These are phyloP conservation scores for Didymosphaeria variabile DNA, from an alignment of 2,329 filamentous ascomycete species.

Conservation along the genomic window DNA sequence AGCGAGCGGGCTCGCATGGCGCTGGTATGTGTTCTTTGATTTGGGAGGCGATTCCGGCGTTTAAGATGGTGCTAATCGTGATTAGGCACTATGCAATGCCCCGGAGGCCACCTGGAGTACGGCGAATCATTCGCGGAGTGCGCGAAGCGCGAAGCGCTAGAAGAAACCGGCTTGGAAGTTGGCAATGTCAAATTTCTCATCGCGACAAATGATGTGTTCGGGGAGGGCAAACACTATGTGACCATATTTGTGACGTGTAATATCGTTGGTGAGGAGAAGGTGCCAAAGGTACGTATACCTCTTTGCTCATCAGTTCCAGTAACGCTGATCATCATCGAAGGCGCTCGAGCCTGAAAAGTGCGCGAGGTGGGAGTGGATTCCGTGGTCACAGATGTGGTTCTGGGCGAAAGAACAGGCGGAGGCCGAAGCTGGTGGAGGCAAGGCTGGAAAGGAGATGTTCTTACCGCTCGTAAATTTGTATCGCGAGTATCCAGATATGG, in stretches of 20 bases:
- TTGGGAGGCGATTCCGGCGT: neutral
- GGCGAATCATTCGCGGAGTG: slow-evolving; percentile 70
- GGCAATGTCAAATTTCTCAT: slow-evolving; percentile 63
- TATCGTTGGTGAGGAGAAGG: slow-evolving; percentile 57
- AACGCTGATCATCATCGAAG: slow-evolving; percentile 26
- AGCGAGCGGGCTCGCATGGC: slow-evolving; percentile 58
- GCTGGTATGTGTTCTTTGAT: slow-evolving; percentile 45
- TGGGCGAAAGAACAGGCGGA: slow-evolving; percentile 47
- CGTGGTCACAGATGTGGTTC: slow-evolving; percentile 58
- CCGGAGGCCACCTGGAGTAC: slow-evolving; percentile 79
- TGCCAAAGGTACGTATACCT: slow-evolving; percentile 62
- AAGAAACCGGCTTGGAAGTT: slow-evolving; percentile 72
- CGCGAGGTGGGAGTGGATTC: slow-evolving; percentile 62
- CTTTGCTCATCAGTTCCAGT: slow-evolving; percentile 11
- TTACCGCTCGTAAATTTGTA: slow-evolving; percentile 59
- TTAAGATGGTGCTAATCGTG: neutral
- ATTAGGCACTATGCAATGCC: slow-evolving; percentile 70
- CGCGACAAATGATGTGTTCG: slow-evolving; percentile 74
- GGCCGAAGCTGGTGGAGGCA: slow-evolving; percentile 35
- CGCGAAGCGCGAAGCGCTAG: slow-evolving; percentile 71
- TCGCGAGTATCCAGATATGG: slow-evolving; percentile 40
- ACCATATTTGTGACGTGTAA: slow-evolving; percentile 72
- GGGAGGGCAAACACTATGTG: slow-evolving; percentile 74
- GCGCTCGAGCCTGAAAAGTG: slow-evolving; percentile 63
- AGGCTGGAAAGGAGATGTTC: slow-evolving; percentile 53